Percentiles rank a stretch among this genome's conserved stretches.
Conservation (phyloP, 2,329 filamentous ascomycete genomes). For the Celoporthe dispersa region DNA sequence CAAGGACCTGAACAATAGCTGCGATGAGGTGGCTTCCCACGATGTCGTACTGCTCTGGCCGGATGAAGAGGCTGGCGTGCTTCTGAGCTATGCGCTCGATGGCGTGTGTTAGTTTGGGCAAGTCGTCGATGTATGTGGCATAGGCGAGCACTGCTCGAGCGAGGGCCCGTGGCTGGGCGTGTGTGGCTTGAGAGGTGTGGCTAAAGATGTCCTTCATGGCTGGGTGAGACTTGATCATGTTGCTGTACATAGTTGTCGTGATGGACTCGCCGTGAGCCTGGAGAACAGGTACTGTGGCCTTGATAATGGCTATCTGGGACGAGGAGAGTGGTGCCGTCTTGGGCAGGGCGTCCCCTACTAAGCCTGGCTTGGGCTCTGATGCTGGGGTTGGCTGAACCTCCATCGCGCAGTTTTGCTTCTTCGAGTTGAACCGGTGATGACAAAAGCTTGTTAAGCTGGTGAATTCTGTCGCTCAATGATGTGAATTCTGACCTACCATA, state of each 20-base stretch:
- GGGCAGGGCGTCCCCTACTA: conserved; percentile 8
- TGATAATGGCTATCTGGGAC: conserved; percentile 72
- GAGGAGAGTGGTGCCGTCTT: conserved; percentile 53
- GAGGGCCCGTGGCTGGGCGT: conserved; percentile 71
- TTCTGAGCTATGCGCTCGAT: conserved; percentile 76
- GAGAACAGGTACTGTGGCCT: conserved; percentile 75
- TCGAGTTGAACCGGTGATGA: no score
- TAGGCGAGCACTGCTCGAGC: conserved; percentile 73
- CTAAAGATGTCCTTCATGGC: conserved; percentile 74
- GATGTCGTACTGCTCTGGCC: conserved; percentile 70
- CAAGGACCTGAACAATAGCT: conserved; percentile 70
- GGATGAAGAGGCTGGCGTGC: conserved; percentile 72
- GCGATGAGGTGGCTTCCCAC: conserved; percentile 71
- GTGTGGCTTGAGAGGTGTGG: conserved; percentile 68
- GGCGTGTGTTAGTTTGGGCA: conserved; percentile 59
- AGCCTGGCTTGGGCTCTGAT: conserved; percentile 16
- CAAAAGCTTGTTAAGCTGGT: no score
- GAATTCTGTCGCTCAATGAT: neutral
- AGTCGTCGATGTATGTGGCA: conserved; percentile 72
- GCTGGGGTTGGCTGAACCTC: conserved; percentile 14
- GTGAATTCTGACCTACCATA: neutral
- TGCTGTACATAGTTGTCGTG: conserved; percentile 73
- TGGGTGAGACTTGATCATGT: conserved; percentile 67
- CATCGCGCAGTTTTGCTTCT: neutral
- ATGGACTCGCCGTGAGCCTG: conserved; percentile 70